Percentiles rank a stretch among this genome's conserved stretches.
Evolutionary conservation across 495 filamentous ascomycete species (phyloP).

Genomic region (Daldinia vernicosa): DNA sequence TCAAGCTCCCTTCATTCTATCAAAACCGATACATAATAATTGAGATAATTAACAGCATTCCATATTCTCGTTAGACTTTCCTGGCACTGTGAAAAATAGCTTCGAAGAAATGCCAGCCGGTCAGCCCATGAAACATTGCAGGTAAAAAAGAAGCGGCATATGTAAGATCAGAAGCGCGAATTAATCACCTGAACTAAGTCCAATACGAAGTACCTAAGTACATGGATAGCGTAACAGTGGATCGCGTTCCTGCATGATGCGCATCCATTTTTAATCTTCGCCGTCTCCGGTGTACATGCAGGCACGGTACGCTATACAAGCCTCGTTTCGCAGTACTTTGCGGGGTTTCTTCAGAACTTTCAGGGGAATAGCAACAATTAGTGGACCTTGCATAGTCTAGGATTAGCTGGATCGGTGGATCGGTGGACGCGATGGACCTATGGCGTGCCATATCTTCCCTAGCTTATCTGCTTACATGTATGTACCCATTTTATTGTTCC

Average conservation of each 20-base stretch:
- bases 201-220: neutral
- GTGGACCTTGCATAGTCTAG: slow-evolving; percentile 12
- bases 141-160: neutral
- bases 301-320: slow-evolving; percentile 4
- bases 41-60: neutral
- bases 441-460: slow-evolving; percentile 11
- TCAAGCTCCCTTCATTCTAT: neutral
- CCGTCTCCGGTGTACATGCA: neutral
- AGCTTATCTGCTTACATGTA: neutral
- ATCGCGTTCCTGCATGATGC: slow-evolving; percentile 31
- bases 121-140: neutral
- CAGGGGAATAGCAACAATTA: neutral
- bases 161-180: slow-evolving; percentile 7
- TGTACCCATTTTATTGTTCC: neutral
- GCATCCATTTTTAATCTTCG: slow-evolving; percentile 25
- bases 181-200: neutral
- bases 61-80: neutral
- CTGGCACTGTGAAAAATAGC: neutral
- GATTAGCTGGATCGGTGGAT: slow-evolving; percentile 28
- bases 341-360: neutral
- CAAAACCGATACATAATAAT: neutral
- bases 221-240: neutral
- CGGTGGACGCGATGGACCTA: slow-evolving; percentile 27
- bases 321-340: neutral
- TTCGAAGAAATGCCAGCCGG: neutral